Percentiles rank a stretch among this genome's conserved stretches.
Conservation (phyloP, 2,329 filamentous ascomycete species). For the Blastomyces percursus region DNA sequence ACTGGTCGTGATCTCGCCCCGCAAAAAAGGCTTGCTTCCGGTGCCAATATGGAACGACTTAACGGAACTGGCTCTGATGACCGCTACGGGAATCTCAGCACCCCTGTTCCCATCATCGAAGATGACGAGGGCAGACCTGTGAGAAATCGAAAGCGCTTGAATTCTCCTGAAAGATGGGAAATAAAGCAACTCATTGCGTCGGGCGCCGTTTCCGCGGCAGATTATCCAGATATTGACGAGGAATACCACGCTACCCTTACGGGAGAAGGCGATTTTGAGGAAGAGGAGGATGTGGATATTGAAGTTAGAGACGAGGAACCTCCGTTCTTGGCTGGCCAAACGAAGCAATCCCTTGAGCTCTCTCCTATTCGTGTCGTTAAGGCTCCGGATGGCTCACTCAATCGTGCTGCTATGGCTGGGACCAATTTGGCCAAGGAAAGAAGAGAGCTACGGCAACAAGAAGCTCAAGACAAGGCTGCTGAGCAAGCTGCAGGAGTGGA, state of each 20-base stretch:
- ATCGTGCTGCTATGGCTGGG: conserved; percentile 89
- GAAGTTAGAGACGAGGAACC: conserved; percentile 94
- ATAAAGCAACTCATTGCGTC: conserved; percentile 94
- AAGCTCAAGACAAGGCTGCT: conserved; percentile 66
- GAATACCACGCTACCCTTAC: conserved; percentile 82
- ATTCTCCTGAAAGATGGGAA: conserved; percentile 94
- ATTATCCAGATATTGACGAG: conserved; percentile 90
- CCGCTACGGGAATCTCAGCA: conserved; percentile 44
- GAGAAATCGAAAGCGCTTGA: conserved; percentile 79
- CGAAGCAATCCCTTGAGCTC: conserved; percentile 87
- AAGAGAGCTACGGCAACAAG: conserved; percentile 77
- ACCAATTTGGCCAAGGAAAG: conserved; percentile 81
- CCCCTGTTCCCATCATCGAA: conserved; percentile 54
- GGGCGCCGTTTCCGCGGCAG: conserved; percentile 80
- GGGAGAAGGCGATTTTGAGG: conserved; percentile 75
- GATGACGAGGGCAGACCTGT: conserved; percentile 44
- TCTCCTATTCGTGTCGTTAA: conserved; percentile 96
- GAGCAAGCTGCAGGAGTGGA: conserved; percentile 69
- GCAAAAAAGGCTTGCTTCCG: conserved; percentile 66
- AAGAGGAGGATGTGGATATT: conserved; percentile 95
- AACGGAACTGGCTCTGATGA: conserved; percentile 50
- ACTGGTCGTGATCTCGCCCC: conserved; percentile 76
- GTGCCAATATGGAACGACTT: conserved; percentile 77
- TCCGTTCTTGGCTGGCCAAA: conserved; percentile 89
- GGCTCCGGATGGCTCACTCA: conserved; percentile 95